Evolutionary conservation across 345 rosid species (phyloP).

Genomic region (Diplotaxis tenuifolia): DNA sequence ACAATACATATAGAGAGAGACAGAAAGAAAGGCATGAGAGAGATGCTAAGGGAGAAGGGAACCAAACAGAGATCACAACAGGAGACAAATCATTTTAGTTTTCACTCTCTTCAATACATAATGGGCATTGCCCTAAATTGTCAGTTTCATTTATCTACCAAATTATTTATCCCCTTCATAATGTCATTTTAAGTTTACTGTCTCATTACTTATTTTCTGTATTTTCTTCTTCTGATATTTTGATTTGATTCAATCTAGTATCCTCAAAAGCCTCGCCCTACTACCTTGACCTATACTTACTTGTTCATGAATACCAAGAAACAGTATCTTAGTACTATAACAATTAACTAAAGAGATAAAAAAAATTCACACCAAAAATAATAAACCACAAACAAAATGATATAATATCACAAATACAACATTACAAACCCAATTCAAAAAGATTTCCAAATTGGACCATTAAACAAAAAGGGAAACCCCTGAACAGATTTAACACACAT

Average conservation of each 20-base stretch:
- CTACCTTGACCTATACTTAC: constrained; percentile 34
- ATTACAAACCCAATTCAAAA: constrained; percentile 23
- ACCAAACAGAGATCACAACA: constrained; percentile 59
- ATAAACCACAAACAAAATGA: constrained; percentile 32
- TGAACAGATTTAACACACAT: constrained; percentile 21
- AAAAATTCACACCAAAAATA: background rate
- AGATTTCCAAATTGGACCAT: background rate
- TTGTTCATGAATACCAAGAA: constrained; percentile 54
- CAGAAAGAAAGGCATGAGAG: background rate
- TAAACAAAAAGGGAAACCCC: background rate
- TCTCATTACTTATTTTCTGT: constrained; percentile 9
- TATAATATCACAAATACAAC: constrained; percentile 33
- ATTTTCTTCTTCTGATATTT: constrained; percentile 3
- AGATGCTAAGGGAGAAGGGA: constrained; percentile 61
- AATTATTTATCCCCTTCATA: constrained; percentile 3
- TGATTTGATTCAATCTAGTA: constrained; percentile 39
- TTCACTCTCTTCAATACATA: constrained; percentile 35
- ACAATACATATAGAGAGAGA: constrained; percentile 17
- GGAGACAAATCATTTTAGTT: constrained; percentile 60
- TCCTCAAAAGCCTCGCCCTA: constrained; percentile 40
- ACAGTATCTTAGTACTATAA: constrained; percentile 21
- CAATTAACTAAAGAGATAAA: background rate
- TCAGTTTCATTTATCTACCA: constrained; percentile 21
- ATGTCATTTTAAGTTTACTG: background rate
- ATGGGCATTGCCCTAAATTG: constrained; percentile 37